Base-by-base conservation (phyloP, 805 yeast species). In the Candida coquimbonensis region DNA sequence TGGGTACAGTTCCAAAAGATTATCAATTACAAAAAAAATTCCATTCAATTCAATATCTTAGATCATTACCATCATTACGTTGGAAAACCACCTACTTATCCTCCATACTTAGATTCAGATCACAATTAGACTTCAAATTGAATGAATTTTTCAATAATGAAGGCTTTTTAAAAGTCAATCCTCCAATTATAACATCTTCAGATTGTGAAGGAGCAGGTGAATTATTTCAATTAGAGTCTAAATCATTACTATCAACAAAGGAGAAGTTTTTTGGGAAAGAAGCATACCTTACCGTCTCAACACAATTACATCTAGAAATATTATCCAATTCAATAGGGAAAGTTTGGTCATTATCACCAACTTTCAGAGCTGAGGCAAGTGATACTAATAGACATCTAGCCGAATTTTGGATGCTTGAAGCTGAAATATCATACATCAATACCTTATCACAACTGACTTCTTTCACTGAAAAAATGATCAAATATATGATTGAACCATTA, bases 141-240 rank as follows among this genome's bases (percentile, higher is more conserved):
- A 64, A 72, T 36, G 67, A 67, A 3, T 87, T 77, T 54, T 87
- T 87, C 61, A 65, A 69, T 17, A 45, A 57, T 0, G 54, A 73
- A 17, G 74, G 74, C 13, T 88, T 87, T 53, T 65, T 72, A 13
- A 90, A 87, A 66, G 88, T 87, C 0, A 71, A 81, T 25, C 95
- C 98, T 4, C 99, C 99, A 8, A 55, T 91, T 12, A 66, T 91
- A 21, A 93, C 99, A 0, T 72, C 87, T 11, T 79, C 95, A 1
- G 99, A 93, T 62, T 91, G 98, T 61, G 99, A 93, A 66, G 98
- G 99, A 16, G 97, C 96, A 4, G 98, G 98, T 5, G 98, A 93
- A 60, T 77, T 86, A 50, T 93, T 93, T 53, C 67, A 66, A 39
- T 66, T 90, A 11, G 72, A 69, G 38, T 65, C 70, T 1, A 69